Conservation (phyloP, 106 monocot genomes). For the Dendrobium huoshanense region DNA sequence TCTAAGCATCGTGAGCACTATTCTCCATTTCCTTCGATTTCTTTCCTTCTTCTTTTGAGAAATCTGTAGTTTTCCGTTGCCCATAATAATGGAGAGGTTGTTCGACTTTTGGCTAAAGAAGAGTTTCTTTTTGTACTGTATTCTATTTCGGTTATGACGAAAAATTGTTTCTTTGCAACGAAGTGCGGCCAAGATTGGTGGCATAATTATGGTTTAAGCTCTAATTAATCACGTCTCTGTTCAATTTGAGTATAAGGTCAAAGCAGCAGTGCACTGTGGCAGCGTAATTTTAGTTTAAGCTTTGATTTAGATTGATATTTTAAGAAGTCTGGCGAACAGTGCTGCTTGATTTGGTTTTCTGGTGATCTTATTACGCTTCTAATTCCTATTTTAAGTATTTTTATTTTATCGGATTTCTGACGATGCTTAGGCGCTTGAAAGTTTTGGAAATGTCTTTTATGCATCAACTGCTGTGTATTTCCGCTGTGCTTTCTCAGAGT, state of each 20-base stretch:
- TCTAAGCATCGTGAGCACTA: slow-evolving; percentile 37
- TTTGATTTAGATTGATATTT: neutral
- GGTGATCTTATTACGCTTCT: neutral
- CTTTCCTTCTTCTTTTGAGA: neutral
- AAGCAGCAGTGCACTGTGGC: too few species aligned
- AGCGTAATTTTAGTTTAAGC: neutral
- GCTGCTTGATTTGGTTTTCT: neutral
- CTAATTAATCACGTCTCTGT: neutral
- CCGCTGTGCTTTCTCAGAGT: neutral
- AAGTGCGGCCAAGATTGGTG: neutral
- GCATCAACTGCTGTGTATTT: too few species aligned
- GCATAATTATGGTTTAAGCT: neutral
- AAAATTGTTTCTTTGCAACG: neutral
- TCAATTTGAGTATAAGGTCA: neutral
- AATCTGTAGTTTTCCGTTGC: neutral
- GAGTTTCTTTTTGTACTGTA: neutral
- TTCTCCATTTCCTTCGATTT: neutral
- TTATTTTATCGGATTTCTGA: neutral
- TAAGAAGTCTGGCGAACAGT: neutral
- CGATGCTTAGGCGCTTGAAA: neutral
- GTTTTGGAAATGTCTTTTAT: too few species aligned
- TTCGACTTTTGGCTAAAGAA: neutral
- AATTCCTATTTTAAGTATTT: neutral
- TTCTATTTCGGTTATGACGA: neutral
- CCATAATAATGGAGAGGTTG: neutral